Evolutionary conservation across 2,329 filamentous ascomycete genomes (phyloP), one percentile per base, ranked within the genome.

Genomic region (Macrophomina tecta): DNA sequence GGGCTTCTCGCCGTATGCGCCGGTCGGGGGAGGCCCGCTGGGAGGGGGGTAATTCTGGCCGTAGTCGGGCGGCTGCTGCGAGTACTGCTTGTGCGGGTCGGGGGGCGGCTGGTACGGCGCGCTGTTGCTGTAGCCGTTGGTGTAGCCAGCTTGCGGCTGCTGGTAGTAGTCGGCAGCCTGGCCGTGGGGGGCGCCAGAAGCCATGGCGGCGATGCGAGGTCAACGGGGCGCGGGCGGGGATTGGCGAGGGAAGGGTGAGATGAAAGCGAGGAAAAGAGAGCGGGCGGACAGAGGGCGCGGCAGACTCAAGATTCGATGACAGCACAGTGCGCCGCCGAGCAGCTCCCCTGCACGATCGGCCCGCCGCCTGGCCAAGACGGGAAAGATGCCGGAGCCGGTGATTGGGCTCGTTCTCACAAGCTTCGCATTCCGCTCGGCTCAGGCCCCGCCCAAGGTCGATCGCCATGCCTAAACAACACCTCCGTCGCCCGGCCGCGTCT

Each of bases 1-100:
- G 53, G 81, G 79, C 75, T 86, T 85, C 69, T 82, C 80, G 58
- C 82, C 80, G 48, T 70, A 66, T 14, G 64, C 49, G 14, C 53
- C 23, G n/a, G 32, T 48, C 32, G 69, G 42, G 30, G 34, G 32
- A 16, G 55, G 18, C 46, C 64, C 66, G 16, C 60, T 46, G 16
- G 46, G 48, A n/a, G 65, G 61, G 7, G 46, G 66, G 46, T 70
- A 69, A 30, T 67, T 65, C 55, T 76, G 74, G 52, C 42, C 66
- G 49, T 72, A 70, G 38, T 71, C 71, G 7, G 72, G 72, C 30
- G 72, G 71, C 12, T 73, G 73, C 34, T 72, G 73, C 42, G 70
- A 73, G 34, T 60, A 51, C 42, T 69, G 67, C 56, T 74, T 74
- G 62, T 75, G 73, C 5, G 70, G 72, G 66, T 78, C 76, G 56